Conservation (phyloP, 2,329 filamentous ascomycete genomes). For the Trichoderma polysporum region DNA sequence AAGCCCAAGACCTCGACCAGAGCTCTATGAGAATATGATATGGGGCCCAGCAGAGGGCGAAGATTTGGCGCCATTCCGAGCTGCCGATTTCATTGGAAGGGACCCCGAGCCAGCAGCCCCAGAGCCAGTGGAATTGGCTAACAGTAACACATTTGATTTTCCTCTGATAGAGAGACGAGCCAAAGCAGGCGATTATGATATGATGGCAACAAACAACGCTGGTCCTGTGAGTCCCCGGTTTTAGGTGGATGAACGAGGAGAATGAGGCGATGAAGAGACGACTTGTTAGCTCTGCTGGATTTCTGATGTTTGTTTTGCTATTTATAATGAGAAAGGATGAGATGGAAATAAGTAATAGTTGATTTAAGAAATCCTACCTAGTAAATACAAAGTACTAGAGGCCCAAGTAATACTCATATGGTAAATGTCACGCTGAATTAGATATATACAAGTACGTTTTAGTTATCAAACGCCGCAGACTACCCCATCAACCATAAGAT, state of each 20-base stretch:
- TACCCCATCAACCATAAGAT: neutral
- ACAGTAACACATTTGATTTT: neutral
- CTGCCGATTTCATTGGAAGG: neutral
- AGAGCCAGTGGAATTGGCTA: constrained; percentile 16
- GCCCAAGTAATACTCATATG: neutral
- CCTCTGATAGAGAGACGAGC: neutral
- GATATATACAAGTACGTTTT: no score
- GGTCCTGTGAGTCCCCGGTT: constrained; percentile 4
- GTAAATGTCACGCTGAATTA: neutral
- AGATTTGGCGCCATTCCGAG: constrained; percentile 4
- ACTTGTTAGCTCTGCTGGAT: neutral
- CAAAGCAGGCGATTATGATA: neutral
- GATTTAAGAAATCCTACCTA: neutral
- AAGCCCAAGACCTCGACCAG: constrained; percentile 27
- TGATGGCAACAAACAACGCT: constrained; percentile 16
- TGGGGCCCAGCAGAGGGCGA: constrained; percentile 28
- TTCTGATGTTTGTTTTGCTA: neutral
- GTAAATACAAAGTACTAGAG: neutral
- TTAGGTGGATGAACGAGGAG: neutral
- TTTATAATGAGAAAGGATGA: neutral
- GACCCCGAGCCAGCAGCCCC: neutral
- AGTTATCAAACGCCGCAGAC: no score
- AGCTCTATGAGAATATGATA: constrained; percentile 36
- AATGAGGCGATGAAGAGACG: neutral
- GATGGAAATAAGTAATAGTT: neutral